Evolutionary conservation across 2,329 filamentous ascomycete genomes (phyloP).

Genomic region (Paecilomyces formosus): DNA sequence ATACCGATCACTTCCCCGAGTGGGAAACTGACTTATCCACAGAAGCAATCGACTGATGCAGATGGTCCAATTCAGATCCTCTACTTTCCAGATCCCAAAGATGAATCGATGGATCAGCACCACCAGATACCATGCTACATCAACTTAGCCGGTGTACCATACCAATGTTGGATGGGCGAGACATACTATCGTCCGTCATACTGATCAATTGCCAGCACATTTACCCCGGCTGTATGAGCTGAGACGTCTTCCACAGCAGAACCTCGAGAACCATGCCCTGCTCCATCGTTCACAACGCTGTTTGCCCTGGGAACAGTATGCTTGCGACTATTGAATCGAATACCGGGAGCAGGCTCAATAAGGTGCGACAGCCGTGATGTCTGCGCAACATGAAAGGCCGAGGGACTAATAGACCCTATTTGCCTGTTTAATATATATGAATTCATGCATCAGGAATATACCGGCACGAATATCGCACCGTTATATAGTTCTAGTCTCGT

Average conservation of each 20-base stretch:
- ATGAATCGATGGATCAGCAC: conserved; percentile 74
- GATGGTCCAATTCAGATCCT: conserved; percentile 42
- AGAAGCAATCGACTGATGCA: conserved; percentile 45
- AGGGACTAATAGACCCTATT: conserved; percentile 58
- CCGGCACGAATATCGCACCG: not conserved
- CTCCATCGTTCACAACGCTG: conserved; percentile 1
- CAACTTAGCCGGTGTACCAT: conserved; percentile 7
- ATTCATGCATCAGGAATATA: conserved; percentile 58
- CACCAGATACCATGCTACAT: conserved; percentile 68
- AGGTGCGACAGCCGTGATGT: conserved; percentile 59
- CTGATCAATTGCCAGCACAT: conserved; percentile 69
- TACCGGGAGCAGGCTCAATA: conserved; percentile 59
- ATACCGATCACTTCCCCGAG: not conserved
- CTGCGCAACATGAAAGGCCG: conserved; percentile 58
- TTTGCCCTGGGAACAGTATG: conserved; percentile 17
- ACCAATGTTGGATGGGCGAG: conserved; percentile 12
- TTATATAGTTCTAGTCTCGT: not conserved
- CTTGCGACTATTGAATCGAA: conserved; percentile 62
- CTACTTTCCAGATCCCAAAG: conserved; percentile 76
- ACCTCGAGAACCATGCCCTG: conserved; percentile 6
- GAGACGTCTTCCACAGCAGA: conserved; percentile 21
- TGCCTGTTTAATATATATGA: conserved; percentile 68
- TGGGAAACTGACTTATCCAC: conserved; percentile 20
- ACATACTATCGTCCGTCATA: conserved; percentile 68
- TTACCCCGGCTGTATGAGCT: conserved; percentile 73